Conservation (phyloP, 2,329 filamentous ascomycete species). For the Diplodia scrobiculata region DNA sequence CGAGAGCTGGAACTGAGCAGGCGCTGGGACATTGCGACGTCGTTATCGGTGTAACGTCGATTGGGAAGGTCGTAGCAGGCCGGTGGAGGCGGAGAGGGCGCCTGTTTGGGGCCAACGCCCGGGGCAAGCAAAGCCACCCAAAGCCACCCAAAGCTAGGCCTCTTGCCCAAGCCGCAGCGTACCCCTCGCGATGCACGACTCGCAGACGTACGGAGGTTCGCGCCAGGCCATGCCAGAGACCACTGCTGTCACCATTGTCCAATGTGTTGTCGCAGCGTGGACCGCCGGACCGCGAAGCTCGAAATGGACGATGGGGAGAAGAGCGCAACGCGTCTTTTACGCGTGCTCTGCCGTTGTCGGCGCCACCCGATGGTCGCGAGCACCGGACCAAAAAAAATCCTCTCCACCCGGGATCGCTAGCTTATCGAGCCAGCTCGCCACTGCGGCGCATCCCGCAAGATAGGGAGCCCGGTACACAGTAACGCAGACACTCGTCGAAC, state of each 20-base stretch:
- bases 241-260: too few species aligned
- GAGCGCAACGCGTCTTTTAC: slow-evolving; percentile 1
- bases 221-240: too few species aligned
- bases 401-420: background rate
- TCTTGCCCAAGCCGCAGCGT: background rate
- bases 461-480: background rate
- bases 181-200: too few species aligned
- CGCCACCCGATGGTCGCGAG: background rate
- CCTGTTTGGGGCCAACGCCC: background rate
- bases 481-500: background rate
- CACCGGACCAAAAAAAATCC: background rate
- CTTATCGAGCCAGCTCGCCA: slow-evolving; percentile 10
- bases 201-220: too few species aligned
- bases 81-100: background rate
- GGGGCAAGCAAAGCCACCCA: slow-evolving; percentile 9
- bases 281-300: too few species aligned
- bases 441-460: slow-evolving; percentile 5
- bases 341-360: slow-evolving; percentile 1
- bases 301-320: too few species aligned
- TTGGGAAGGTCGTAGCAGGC: slow-evolving; percentile 9
- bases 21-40: background rate
- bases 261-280: too few species aligned
- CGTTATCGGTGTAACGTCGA: slow-evolving; percentile 13
- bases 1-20: background rate
- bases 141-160: slow-evolving; percentile 4